Evolutionary conservation across 2,329 filamentous ascomycete species (phyloP), one percentile per base, ranked within the genome.

Genomic region (Penicillium rolfsii): DNA sequence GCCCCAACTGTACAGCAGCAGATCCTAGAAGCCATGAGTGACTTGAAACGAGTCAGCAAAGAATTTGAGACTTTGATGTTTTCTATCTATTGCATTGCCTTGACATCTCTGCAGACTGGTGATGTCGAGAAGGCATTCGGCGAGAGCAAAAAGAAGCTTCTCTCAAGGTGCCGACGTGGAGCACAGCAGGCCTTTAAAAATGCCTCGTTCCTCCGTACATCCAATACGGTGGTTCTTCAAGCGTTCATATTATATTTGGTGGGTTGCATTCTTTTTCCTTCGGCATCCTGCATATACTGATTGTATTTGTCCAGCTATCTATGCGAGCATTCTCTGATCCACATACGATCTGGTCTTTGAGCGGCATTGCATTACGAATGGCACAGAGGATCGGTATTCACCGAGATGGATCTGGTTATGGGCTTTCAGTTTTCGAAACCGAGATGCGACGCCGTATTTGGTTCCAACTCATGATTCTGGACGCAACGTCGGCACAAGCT

Each of bases 31-130:
- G 69, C 69, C 12, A 68, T 64, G 52, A 57, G 65, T 50, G 60
- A 70, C 33, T 35, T 67, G 5, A 35, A 57, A 33, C 58, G 59
- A 16, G 48, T 67, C 26, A 40, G 52, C 12, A 66, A 61, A 16
- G 66, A 66, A 5, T 28, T 89, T 22, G 87, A 90, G 69, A 85
- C 85, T 0, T 78, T 91, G 58, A 86, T 90, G 83, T 91, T 91
- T 72, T 80, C 67, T 5, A 87, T 91, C 41, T 90, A 89, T 70
- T 82, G 81, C 57, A 82, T 88, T 72, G 52, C 67, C 19, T 36
- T 68, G 52, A 58, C 59, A n/a, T 68, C 67, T 6, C 36, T 67
- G 82, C 85, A 57, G 48, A 48, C 61, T 28, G 57, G 22, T 26
- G 67, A 69, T 14, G 64, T 64, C 6, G 64, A 64, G 28, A 66